Conservation (phyloP, 129 eudicot species). For the Rutidosis leptorrhynchoides region DNA sequence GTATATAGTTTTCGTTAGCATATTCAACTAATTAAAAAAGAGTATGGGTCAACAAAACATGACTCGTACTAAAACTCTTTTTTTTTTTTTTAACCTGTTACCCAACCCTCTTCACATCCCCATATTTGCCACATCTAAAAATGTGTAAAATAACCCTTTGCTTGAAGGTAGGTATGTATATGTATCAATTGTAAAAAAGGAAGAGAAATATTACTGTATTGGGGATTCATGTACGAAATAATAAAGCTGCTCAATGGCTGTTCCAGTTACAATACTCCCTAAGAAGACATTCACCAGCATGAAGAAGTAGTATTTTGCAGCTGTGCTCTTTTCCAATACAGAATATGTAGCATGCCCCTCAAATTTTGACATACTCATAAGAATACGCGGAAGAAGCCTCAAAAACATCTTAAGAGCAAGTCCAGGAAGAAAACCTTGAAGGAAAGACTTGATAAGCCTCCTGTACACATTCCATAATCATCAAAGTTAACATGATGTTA, state of each 20-base stretch:
- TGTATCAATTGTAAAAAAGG: slow-evolving; percentile 10
- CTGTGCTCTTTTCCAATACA: slow-evolving; percentile 65
- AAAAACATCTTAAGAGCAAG: slow-evolving; percentile 82
- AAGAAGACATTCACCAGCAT: slow-evolving; percentile 92
- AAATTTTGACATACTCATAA: slow-evolving; percentile 84
- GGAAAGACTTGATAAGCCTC: slow-evolving; percentile 72
- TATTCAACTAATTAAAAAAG: no score
- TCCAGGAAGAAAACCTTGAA: slow-evolving; percentile 98
- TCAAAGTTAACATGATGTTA: no score
- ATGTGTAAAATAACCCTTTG: background rate
- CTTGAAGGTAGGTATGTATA: background rate
- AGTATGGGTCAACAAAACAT: no score
- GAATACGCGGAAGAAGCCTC: slow-evolving; percentile 67
- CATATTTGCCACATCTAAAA: background rate
- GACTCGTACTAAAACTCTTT: background rate
- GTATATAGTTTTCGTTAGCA: background rate
- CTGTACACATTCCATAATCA: slow-evolving; percentile 58
- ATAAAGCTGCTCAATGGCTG: slow-evolving; percentile 84
- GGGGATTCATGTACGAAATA: slow-evolving; percentile 83
- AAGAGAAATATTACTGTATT: slow-evolving; percentile 56
- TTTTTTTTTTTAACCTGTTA: no score
- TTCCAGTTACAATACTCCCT: slow-evolving; percentile 87
- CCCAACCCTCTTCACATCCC: no score
- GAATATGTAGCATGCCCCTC: slow-evolving; percentile 90
- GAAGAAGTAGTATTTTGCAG: slow-evolving; percentile 81